A percentile compares a stretch with the other conserved stretches of the same genome.
These are phyloP conservation scores for Alternaria postmessia DNA, from an alignment of 2,329 filamentous ascomycete genomes.

Conservation along the genomic window DNA sequence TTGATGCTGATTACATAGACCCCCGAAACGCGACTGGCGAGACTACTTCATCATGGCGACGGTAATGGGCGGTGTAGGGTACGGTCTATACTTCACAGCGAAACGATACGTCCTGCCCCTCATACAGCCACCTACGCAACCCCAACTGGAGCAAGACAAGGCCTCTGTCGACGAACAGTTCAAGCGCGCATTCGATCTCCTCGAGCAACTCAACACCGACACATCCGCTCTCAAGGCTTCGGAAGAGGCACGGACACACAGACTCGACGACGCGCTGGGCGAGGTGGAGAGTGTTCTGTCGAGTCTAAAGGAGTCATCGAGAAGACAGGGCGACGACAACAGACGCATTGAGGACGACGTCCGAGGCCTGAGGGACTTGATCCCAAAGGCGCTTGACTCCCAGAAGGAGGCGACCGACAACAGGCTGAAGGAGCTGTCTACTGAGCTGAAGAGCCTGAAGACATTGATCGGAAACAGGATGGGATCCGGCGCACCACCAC, in stretches of 20 bases:
- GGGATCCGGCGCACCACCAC: constrained; percentile 38
- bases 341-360: constrained; percentile 88
- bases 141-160: constrained; percentile 94
- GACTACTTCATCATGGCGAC: constrained; percentile 99
- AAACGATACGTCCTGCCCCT: constrained; percentile 91
- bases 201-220: constrained; percentile 91
- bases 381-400: constrained; percentile 87
- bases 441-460: constrained; percentile 91
- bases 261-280: constrained; percentile 79
- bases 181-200: constrained; percentile 85
- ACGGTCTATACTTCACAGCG: constrained; percentile 85
- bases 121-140: constrained; percentile 90
- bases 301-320: constrained; percentile 82
- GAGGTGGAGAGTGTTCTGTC: constrained; percentile 85
- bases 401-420: constrained; percentile 85
- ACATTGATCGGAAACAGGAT: constrained; percentile 76
- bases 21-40: constrained; percentile 89
- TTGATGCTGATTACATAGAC: constrained; percentile 35
- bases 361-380: constrained; percentile 78
- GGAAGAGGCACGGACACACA: constrained; percentile 83
- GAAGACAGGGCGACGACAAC: constrained; percentile 85
- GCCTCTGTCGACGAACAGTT: constrained; percentile 91
- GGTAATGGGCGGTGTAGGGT: constrained; percentile 86
- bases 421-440: constrained; percentile 82
- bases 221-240: constrained; percentile 87